Conservation (phyloP, 2,329 filamentous ascomycete species). For the Aureobasidium lini region DNA sequence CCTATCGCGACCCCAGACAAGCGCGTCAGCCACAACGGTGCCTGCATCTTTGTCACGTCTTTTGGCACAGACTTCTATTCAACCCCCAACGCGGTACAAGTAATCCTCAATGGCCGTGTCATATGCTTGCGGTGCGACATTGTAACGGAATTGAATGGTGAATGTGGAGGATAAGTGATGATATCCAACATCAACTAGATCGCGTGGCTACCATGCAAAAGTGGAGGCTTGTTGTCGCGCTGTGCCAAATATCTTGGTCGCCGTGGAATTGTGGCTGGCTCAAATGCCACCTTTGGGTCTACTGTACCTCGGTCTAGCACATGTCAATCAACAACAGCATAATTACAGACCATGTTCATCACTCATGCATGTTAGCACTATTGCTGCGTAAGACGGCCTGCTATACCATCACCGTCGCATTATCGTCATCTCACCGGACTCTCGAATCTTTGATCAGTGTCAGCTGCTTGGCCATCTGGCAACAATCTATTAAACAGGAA, state of each 20-base stretch:
- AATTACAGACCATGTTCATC: background rate
- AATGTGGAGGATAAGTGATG: no score
- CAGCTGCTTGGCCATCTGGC: background rate
- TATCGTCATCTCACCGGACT: background rate
- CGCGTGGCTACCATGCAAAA: no score
- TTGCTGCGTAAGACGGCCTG: background rate
- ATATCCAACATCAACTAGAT: no score
- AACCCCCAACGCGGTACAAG: background rate
- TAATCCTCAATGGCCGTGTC: no score
- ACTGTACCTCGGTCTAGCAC: background rate
- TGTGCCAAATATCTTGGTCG: background rate
- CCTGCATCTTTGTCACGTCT: background rate
- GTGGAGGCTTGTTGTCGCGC: no score
- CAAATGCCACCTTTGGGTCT: background rate
- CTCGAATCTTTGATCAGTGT: background rate
- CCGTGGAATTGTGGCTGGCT: background rate
- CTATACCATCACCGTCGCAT: background rate
- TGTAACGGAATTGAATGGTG: no score
- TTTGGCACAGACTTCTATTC: background rate
- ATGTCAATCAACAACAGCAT: background rate
- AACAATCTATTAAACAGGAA: background rate
- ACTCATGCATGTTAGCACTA: background rate
- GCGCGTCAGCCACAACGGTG: background rate
- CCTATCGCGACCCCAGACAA: background rate
- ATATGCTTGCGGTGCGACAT: no score